Base-by-base conservation (phyloP, 2,329 filamentous ascomycete species). In the Aspergillus calidoustus region DNA sequence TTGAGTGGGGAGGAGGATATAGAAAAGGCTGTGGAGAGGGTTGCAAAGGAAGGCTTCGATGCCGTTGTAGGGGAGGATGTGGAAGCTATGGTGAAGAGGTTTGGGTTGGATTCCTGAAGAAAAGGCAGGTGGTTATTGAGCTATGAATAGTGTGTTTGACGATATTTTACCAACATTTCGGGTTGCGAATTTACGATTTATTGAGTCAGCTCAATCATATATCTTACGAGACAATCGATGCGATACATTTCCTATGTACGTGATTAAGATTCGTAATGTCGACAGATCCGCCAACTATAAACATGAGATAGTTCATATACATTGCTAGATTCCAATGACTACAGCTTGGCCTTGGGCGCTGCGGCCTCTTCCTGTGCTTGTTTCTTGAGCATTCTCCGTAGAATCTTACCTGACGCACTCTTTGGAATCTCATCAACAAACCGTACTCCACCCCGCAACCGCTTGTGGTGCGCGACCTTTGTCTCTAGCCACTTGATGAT, bases 21-120 rank as follows among this genome's bases (percentile, higher is more conserved):
- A 51, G 76, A 76, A 7, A 72, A 74, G 53, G 83, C 82, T 15
- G 79, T 85, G 23, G 78, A 82, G 63, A 76, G 75, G 64, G 72
- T 82, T 62, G 77, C 77, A 1, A 77, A 68, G 66, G 79, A 81
- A 50, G 75, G 75, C 19, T 68, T 82, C 61, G 81, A 85, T 74
- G 76, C 77, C 46, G 73, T 80, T 47, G 81, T 82, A 41, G 83
- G 80, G 2, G 84, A 86, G 70, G 80, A 85, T 76, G 70, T 84
- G 23, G 77, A 80, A 53, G 76, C 64, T 3, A 83, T 84, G 71
- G 67, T 77, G 7, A 70, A 68, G 65, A 61, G 73, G 48, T 77
- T 34, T 31, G 59, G 49, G 13, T 38, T 57, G 56, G 31, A 38
- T 46, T 5, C 17, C 44, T 55, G 28, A 34, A 31, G 11, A 48